Percentiles rank a stretch among this genome's conserved stretches.
phyloP scores from a whole-genome alignment of 2,329 filamentous ascomycete species.

The Fonsecaea pedrosoi region DNA sequence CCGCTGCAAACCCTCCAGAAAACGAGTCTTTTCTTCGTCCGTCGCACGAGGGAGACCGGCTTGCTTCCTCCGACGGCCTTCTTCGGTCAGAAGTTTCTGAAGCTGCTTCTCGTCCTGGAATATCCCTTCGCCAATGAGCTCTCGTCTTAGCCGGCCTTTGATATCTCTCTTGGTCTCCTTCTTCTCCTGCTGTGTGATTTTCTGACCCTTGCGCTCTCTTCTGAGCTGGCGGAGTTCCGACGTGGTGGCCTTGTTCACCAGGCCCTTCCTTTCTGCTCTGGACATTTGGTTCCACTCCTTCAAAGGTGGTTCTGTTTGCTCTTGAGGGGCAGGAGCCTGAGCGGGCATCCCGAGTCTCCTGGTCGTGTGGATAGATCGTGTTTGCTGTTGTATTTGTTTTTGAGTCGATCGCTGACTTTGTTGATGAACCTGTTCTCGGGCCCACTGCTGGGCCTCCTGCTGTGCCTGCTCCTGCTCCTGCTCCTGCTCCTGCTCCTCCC shows the following conservation, averaged over 20 bases:
- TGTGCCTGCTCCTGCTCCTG: constrained; percentile 12
- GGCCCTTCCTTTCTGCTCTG: constrained; percentile 11
- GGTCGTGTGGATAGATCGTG: constrained; percentile 11
- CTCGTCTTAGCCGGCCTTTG: constrained; percentile 14
- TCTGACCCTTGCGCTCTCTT: not conserved
- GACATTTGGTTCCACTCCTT: constrained; percentile 11
- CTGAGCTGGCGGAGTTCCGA: constrained; percentile 9
- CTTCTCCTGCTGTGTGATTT: constrained; percentile 12
- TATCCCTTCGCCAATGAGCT: constrained; percentile 14
- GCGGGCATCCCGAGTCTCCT: constrained; percentile 1
- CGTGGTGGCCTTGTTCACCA: constrained; percentile 14
- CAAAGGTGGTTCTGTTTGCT: not conserved
- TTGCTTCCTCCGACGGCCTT: constrained; percentile 14
- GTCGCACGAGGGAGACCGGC: constrained; percentile 16
- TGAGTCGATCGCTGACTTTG: not conserved
- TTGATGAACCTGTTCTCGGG: not conserved
- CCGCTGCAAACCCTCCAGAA: constrained; percentile 5
- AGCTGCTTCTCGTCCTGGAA: constrained; percentile 11
- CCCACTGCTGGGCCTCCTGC: not conserved
- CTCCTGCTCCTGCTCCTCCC: constrained; percentile 6
- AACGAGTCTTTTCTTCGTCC: constrained; percentile 3
- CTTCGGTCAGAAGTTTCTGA: constrained; percentile 7
- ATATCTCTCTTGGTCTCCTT: constrained; percentile 5
- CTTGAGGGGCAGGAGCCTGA: not conserved
- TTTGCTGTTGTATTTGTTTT: constrained; percentile 10